Evolutionary conservation across 78 protist species (phyloP).

Genomic region (Dictyostelium capitatum): DNA sequence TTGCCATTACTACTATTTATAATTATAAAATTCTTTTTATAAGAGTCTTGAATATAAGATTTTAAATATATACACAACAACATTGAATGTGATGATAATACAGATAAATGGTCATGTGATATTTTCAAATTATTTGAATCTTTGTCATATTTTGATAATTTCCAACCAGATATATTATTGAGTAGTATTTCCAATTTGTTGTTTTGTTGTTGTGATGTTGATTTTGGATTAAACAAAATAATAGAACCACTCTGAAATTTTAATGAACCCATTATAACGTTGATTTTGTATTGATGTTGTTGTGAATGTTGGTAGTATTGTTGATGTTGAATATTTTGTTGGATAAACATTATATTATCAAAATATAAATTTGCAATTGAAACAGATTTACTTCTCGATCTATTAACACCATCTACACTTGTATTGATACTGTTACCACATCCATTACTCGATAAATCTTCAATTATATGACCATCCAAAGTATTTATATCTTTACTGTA

Average conservation of each 20-base stretch:
- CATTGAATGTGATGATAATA: background rate
- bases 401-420: background rate
- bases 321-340: constrained; percentile 15
- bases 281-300: background rate
- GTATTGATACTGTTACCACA: background rate
- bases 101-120: constrained; percentile 12
- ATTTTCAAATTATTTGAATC: constrained; percentile 1
- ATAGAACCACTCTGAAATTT: background rate
- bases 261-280: background rate
- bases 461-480: constrained; percentile 22
- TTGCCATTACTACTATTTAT: background rate
- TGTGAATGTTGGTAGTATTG: background rate
- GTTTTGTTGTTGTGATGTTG: background rate
- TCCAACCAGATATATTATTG: constrained; percentile 45
- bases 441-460: background rate
- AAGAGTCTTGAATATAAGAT: constrained; percentile 16
- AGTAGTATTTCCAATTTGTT: constrained; percentile 4
- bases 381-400: background rate
- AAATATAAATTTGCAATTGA: background rate
- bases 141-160: constrained; percentile 8
- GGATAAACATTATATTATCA: background rate
- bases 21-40: constrained; percentile 23
- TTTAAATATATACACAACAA: constrained; percentile 8
- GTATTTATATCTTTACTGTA: constrained; percentile 45
- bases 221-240: background rate